Evolutionary conservation across 108 stramenopile genomes (phyloP), one percentile per base, ranked within the genome.

Genomic region (Stephanodiscus minutulus): DNA sequence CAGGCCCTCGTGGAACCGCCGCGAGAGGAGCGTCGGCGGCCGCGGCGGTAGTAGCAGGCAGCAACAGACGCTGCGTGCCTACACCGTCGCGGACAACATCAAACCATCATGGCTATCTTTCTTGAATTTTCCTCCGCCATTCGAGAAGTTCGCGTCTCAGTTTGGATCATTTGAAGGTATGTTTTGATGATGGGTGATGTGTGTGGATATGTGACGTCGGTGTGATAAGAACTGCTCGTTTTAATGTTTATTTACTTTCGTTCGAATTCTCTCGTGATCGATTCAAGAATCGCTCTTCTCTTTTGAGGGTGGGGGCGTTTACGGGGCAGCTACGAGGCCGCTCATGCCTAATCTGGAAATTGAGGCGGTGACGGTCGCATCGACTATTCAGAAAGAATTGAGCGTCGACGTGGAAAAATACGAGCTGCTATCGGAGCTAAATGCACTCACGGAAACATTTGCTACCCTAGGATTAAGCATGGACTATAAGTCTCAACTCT

Each of bases 381-480:
- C 54, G 10, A 28, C 50, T 52, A 48, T 48, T 18, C 47, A 15
- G 18, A 15, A 48, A 24, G 50, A 35, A 44, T 68, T n/a, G 56
- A 25, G 33, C 11, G 6, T 41, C 25, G 25, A 17, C 56, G 35
- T 50, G 56, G 46, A 74, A 5, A 65, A 74, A 17, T 28, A 66
- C 15, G 36, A 20, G 8, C 29, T 74, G 2, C 25, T 74, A 6
- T 60, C 65, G 33, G 73, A 74, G 57, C 46, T 74, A 12, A 21
- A 33, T 22, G 49, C 66, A 1, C 49, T 75, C 20, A 56, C 50
- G 11, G 66, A 75, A 46, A 68, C 74, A 22, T 67, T 68, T 31
- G 46, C 43, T 15, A 37, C 53, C 37, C 24, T 75, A 1, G 60
- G 68, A 61, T 75, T 66, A 0, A 61, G 60, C 5, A 70, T 70